phyloP scores from a whole-genome alignment of 495 filamentous ascomycete genomes.

The Lentithecium fluviatile region DNA sequence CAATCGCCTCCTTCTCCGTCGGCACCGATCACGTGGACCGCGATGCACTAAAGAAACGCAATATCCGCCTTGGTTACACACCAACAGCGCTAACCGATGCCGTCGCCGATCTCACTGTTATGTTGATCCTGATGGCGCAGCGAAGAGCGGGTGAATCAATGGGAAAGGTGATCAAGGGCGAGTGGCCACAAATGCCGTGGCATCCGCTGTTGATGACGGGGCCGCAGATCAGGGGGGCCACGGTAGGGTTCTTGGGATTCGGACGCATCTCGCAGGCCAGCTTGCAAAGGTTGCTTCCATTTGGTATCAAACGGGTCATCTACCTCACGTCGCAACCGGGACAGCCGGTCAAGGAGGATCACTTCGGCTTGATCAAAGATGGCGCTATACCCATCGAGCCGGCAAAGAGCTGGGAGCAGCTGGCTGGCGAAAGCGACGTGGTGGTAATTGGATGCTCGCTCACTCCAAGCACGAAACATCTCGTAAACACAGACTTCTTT shows the following conservation, averaged over 20 bases:
- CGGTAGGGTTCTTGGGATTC: conserved; percentile 28
- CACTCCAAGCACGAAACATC: conserved; percentile 25
- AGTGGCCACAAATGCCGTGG: conserved; percentile 33
- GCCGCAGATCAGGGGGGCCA: conserved; percentile 19
- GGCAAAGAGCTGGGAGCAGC: conserved; percentile 15
- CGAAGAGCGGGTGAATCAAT: conserved; percentile 24
- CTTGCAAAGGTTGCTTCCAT: conserved; percentile 22
- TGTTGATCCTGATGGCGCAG: conserved; percentile 30
- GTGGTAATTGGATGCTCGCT: conserved; percentile 24
- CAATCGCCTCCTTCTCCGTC: conserved; percentile 29
- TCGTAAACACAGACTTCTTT: conserved; percentile 23
- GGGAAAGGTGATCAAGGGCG: conserved; percentile 20
- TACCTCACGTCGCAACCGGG: conserved; percentile 23
- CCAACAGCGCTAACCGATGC: conserved; percentile 28
- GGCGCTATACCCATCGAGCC: conserved; percentile 8
- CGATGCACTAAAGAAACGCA: conserved; percentile 13
- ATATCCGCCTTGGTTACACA: conserved; percentile 27
- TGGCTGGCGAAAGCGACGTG: conserved; percentile 26
- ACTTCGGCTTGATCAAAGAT: conserved; percentile 13
- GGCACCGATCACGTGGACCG: conserved; percentile 27
- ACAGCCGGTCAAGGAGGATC: conserved; percentile 16
- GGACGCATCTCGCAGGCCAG: conserved; percentile 28
- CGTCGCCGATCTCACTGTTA: conserved; percentile 24
- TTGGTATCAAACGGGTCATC: conserved; percentile 16
- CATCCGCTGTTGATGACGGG: conserved; percentile 24